Evolutionary conservation across 768 basidiomycete species (phyloP), one percentile per base, ranked within the genome.

Genomic region (Boletus pseudo-olivaceus): DNA sequence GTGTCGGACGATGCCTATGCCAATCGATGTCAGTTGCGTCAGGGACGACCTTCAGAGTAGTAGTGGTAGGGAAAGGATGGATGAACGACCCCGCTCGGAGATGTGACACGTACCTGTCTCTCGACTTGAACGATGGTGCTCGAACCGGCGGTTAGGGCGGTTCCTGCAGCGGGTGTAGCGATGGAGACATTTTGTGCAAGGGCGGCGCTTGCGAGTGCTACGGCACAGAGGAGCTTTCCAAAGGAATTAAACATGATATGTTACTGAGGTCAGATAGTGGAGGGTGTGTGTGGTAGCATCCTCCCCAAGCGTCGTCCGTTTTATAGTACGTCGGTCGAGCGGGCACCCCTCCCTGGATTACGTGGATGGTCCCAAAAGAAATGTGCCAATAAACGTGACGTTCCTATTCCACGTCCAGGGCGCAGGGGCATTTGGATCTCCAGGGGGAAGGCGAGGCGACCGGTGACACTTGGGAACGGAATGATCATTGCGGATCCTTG

Each of bases 111-210:
- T 51, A 81, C 79, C 4, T 72, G 70, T 50, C 69, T 68, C 44
- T 75, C 72, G 9, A 82, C 56, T 51, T 75, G 65, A 1, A 82
- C 67, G 9, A 57, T 64, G 30, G 81, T 26, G 15, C 54, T 53
- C 2, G 62, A 51, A 19, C 77, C 77, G 23, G 71, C 64, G 1
- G 33, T 12, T 8, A 82, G 63, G 14, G 59, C 49, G 3, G 70
- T 54, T 6, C 70, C 72, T 3, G 66, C 47, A 1, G 51, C 19
- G 2, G 82, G 82, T 4, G 46, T 49, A 5, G 71, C 64, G 46
- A 82, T 76, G 27, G 38, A 30, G 7, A 73, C 58, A 26, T 57
- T 54, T 52, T 83, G 81, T 3, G 76, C 79, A 26, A 76, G 47
- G 5, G 67, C 72, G 20, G 61, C n/a, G 29, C 57, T 20, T 4